Base-by-base conservation (phyloP, 2,329 filamentous ascomycete genomes). In the Xylariaceae sp. region DNA sequence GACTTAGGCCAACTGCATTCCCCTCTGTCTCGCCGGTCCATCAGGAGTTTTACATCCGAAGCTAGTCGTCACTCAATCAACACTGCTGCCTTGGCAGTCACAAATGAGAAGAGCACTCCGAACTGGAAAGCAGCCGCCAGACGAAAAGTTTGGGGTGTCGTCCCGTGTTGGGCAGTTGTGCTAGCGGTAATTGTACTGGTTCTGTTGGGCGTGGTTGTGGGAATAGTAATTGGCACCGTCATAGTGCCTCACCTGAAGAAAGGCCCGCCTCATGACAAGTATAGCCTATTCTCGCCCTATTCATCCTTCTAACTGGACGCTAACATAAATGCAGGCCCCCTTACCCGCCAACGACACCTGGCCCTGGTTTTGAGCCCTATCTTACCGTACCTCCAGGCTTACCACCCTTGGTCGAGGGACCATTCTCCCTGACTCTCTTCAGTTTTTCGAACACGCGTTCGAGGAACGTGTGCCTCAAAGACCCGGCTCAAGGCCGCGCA, bases 91-190 rank as follows among this genome's bases (percentile, higher is more conserved):
- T 67, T 70, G 14, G 71, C 63, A 19, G 60, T 77, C 12, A 74
- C 76, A 1, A 79, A 87, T 66, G 84, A 87, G 65, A 74, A 75
- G 14, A 63, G 71, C 7, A 71, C 74, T 3, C 68, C 73, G 19
- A 75, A 71, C 43, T 87, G 84, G 82, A 80, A 85, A 68, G 65
- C 71, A 9, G 73, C 78, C 41, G 84, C 83, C 9, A 81, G 77
- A 67, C 80, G 76, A 66, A 85, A 81, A 62, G 67, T 86, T 3
- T 86, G 82, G 67, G 83, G 83, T 5, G 76, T 87, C 17, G 74
- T 88, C 17, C 86, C 86, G 0, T 82, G 83, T 56, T 88, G 86
- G 86, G 84, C 82, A 1, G 77, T 88, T 26, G 78, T 78, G 41
- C 69, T 88, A 11, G 70, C 82, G 2, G 66, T 76, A 0, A 69